Base-by-base conservation (phyloP, 192 early-diverging fungal species). In the Rhizophlyctis rosea region DNA sequence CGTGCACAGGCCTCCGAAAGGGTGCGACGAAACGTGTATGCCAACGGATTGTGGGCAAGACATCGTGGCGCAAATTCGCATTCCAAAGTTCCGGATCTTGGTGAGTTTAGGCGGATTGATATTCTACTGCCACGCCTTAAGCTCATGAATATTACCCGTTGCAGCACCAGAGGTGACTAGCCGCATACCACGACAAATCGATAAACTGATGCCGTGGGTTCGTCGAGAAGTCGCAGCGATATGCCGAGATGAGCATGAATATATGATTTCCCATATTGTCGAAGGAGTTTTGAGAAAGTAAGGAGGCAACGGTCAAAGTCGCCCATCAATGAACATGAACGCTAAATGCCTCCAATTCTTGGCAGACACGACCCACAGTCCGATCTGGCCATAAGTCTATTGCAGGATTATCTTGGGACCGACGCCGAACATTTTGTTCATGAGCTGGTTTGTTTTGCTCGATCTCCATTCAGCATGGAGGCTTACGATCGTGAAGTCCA, bases 361-460 rank as follows among this genome's bases (percentile, higher is more conserved):
- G 14, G 36, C 32, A 59, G 62, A 14, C n/a, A 73, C 21, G 68
- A 72, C 24, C 18, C 75, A 27, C 68, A 65, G 48, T 55, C 64
- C 4, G 68, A 75, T n/a, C 9, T 33, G 7, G 72, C 66, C 24
- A 72, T 77, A 24, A 23, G 4, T n/a, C 47, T 60, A 34, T 33
- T 79, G 47, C 21, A n/a, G 9, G 62, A 74, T 3, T 78, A 61
- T 49, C 33, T 79, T 23, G 48, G 57, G 21, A 47, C 27, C 13
- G n/a, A 63, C 11, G 61, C 75, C 11, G 74, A 77, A 48, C 75
- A 63, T 34, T 79, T 79, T 58, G 55, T 79, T 1, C 74, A 79
- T 47, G 78, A 79, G 64, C 62, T 78, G 2, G 57, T 68, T 5
- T 36, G 48, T 24, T 78, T 78, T 62, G 60, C 74, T 31, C 29